Percentiles rank a stretch among this genome's conserved stretches.
Evolutionary conservation across 177 flowering plant species (phyloP).

Genomic region (Telopea speciosissima): DNA sequence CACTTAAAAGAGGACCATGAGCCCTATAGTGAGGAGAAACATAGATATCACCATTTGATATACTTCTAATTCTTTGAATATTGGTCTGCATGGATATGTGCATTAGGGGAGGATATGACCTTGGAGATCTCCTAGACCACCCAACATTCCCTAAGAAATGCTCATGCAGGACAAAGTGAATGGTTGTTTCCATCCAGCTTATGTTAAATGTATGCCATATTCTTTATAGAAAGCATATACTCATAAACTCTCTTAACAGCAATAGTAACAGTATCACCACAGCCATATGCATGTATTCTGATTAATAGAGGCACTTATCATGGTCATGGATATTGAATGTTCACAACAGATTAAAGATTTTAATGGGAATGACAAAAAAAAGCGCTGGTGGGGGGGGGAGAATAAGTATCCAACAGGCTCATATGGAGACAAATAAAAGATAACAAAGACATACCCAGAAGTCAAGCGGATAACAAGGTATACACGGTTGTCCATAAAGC

Average conservation of each 20-base stretch:
- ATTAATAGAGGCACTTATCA: background rate
- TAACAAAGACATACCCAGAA: constrained; percentile 52
- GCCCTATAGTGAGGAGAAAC: no score
- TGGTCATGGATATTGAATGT: background rate
- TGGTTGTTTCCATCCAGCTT: no score
- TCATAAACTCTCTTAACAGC: background rate
- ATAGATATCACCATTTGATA: no score
- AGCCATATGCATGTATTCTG: background rate
- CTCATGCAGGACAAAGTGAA: no score
- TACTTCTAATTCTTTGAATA: no score
- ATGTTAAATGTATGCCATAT: background rate
- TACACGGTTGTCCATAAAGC: constrained; percentile 56
- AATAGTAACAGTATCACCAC: background rate
- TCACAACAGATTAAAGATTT: background rate
- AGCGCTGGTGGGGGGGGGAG: no score
- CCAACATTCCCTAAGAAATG: no score
- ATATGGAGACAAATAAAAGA: background rate
- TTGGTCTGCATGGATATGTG: no score
- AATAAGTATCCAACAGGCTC: background rate
- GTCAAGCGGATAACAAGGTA: constrained; percentile 51
- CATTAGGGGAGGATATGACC: no score
- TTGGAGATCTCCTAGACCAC: no score
- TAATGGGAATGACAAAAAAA: background rate
- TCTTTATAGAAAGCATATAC: background rate
- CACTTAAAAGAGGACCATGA: no score